These are phyloP conservation scores for Psilocybe subaeruginosa DNA, from an alignment of 768 basidiomycete genomes.

Conservation along the genomic window DNA sequence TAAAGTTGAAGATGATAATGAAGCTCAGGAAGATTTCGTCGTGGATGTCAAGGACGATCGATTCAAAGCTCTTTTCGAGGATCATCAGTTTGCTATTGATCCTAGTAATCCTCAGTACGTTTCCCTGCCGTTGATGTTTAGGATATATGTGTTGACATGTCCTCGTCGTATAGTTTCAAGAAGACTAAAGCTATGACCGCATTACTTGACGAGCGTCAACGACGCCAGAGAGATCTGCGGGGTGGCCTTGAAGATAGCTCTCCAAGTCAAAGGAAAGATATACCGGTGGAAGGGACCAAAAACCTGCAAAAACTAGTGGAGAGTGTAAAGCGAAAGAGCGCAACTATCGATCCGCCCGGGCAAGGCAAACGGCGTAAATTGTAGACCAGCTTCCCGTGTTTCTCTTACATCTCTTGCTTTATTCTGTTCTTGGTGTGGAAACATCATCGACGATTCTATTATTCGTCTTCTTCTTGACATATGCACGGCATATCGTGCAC, in stretches of 20 bases:
- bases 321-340: conserved; percentile 84
- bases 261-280: conserved; percentile 12
- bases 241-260: conserved; percentile 17
- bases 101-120: conserved; percentile 93
- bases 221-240: conserved; percentile 49
- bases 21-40: conserved; percentile 79
- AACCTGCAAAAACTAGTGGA: conserved; percentile 74
- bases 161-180: conserved; percentile 65
- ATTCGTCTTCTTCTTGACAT: background rate
- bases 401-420: background rate
- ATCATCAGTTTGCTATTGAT: conserved; percentile 93
- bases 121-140: background rate
- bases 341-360: conserved; percentile 25
- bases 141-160: conserved; percentile 9
- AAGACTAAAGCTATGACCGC: conserved; percentile 91
- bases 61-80: conserved; percentile 86
- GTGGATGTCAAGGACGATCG: conserved; percentile 88
- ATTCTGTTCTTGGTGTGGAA: background rate
- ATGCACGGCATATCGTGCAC: background rate
- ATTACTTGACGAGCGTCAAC: conserved; percentile 82
- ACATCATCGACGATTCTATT: background rate
- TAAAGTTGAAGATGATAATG: conserved; percentile 51
- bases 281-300: conserved; percentile 24
- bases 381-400: conserved; percentile 13
- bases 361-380: conserved; percentile 46